Conservation (phyloP, 2,329 filamentous ascomycete species). For the Cladophialophora yegresii region DNA sequence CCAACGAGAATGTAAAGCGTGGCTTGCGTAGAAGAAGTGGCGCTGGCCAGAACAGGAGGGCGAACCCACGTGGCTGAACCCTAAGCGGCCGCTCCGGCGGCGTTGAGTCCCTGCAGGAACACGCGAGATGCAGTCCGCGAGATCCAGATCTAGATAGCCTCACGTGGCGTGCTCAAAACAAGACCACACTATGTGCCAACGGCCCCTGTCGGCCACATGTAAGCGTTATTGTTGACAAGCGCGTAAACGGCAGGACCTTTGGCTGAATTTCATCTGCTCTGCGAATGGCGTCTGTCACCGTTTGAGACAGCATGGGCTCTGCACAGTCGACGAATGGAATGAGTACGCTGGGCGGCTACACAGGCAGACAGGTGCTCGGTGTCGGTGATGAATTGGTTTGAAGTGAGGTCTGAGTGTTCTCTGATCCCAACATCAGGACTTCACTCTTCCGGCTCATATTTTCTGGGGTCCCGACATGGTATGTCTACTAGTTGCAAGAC, state of each 20-base stretch:
- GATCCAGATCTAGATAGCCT: background rate
- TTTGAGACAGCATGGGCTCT: too few relatives aligned
- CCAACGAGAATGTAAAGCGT: constrained; percentile 3
- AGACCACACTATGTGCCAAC: background rate
- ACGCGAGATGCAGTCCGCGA: background rate
- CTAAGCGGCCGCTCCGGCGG: background rate
- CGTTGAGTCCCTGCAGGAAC: background rate
- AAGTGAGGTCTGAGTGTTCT: too few relatives aligned
- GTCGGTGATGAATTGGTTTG: too few relatives aligned
- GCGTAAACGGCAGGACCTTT: background rate
- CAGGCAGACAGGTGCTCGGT: too few relatives aligned
- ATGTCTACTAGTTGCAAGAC: background rate
- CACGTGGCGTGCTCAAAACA: background rate
- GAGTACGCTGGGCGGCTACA: too few relatives aligned
- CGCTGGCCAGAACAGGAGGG: constrained; percentile 11
- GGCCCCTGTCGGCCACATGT: background rate
- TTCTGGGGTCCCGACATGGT: too few relatives aligned
- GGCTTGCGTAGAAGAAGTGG: constrained; percentile 8
- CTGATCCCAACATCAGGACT: too few relatives aligned
- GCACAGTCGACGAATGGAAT: too few relatives aligned
- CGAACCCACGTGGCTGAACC: constrained; percentile 2
- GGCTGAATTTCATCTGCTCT: background rate
- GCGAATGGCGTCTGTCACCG: background rate
- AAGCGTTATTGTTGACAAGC: background rate
- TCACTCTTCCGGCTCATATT: too few relatives aligned